Base-by-base conservation (phyloP, 2,329 filamentous ascomycete genomes). In the Alternaria angustiovoidea region DNA sequence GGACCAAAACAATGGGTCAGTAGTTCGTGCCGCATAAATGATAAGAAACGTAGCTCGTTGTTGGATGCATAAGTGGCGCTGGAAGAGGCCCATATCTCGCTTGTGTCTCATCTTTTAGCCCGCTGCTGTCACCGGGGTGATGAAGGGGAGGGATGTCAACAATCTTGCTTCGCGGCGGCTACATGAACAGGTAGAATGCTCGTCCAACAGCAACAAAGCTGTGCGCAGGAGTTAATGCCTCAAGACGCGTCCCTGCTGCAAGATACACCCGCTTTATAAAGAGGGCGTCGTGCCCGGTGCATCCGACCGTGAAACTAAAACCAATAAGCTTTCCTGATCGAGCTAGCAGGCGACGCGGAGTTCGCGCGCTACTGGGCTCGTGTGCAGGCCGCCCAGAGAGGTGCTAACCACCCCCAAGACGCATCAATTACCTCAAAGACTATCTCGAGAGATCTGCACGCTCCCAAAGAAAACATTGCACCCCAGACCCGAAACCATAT, bases 341-440 rank as follows among this genome's bases (percentile, higher is more conserved):
- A 59, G 67, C 56, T 67, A 69, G 64, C 44, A 63, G 65, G 51
- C 48, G 57, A 66, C 68, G 62, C 61, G 62, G 64, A 62, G 63
- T 59, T 64, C 67, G 62, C 57, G 63, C 62, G 58, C 9, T 32
- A 32, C 30, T 12, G 11, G 30, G 30, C 30, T 32, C 30, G 30
- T 32, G 30, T 32, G 30, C 30, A 32, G 30, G 30, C 30, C 51
- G 63, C 61, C 56, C 49, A 54, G 60, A 56, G 48, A 57, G 47
- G 54, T 34, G 57, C 62, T 60, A 65, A 54, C 64, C 60, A 59
- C 56, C 2, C 24, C 43, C 47, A 57, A 44, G 55, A 42, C 44
- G 54, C 61, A 47, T 65, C 65, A 68, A 70, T 68, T 59, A 57
- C 66, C 61, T 61, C 57, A 62, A 61, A 61, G 57, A 62, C 43